Percentiles rank a stretch among this genome's conserved stretches.
These are phyloP conservation scores for Oxyria digyna DNA, from an alignment of 148 eudicot genomes.

Conservation along the genomic window DNA sequence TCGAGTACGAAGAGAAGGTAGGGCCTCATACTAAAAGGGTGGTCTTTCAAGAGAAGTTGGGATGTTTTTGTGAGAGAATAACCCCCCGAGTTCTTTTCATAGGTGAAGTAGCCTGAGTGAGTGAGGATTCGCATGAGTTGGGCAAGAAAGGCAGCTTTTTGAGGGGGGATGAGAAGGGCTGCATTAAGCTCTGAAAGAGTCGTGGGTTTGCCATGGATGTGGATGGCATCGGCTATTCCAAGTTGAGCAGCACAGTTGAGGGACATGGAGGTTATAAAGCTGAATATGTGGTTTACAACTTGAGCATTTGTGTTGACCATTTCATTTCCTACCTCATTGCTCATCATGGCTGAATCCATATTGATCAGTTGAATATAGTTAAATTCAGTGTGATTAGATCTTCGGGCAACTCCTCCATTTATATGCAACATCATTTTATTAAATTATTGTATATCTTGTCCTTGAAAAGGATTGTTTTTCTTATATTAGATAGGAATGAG, in stretches of 20 bases:
- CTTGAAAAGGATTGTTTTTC: no score
- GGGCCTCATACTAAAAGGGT: constrained; percentile 13
- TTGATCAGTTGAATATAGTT: no score
- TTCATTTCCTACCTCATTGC: constrained; percentile 7
- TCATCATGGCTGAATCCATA: background rate
- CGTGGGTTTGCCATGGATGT: constrained; percentile 23
- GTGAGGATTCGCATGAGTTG: constrained; percentile 21
- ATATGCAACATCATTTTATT: no score
- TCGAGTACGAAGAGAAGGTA: constrained; percentile 11
- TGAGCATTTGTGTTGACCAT: constrained; percentile 21
- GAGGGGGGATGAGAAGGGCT: constrained; percentile 9
- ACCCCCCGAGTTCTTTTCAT: background rate
- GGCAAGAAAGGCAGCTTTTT: constrained; percentile 3
- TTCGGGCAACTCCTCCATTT: no score
- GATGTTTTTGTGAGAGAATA: constrained; percentile 19
- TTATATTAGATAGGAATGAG: no score
- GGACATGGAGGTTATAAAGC: constrained; percentile 20
- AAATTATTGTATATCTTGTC: no score
- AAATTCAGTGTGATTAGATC: no score
- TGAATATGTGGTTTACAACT: constrained; percentile 15
- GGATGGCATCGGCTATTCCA: constrained; percentile 17
- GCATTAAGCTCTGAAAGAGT: constrained; percentile 10
- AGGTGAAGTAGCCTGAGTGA: constrained; percentile 15
- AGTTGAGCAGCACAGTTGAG: constrained; percentile 26
- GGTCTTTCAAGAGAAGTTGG: constrained; percentile 14